Evolutionary conservation across 2,329 filamentous ascomycete genomes (phyloP), one percentile per base, ranked within the genome.

Genomic region (Ophioceras dolichostomum): DNA sequence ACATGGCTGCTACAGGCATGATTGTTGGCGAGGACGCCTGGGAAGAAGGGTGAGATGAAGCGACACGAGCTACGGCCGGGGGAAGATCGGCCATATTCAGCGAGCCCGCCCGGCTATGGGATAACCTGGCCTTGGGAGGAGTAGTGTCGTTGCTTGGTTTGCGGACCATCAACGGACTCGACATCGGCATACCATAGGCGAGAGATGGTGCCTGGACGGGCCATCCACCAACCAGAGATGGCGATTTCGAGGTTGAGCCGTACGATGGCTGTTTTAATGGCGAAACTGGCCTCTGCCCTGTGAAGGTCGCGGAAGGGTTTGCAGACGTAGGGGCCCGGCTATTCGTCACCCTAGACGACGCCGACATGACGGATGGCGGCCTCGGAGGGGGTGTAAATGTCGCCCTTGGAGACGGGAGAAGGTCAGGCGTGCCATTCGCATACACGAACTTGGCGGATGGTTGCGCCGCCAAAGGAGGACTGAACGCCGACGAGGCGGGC

Each of bases 391-490:
- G 55, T 9, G 51, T 38, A 30, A 56, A 56, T 50, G 49, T 42
- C 49, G 50, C 43, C 49, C 54, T 39, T 41, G 51, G 45, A 26
- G 53, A 49, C 1, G 59, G 47, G 37, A 61, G 64, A 7, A 67
- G 41, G 39, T 37, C 36, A 2, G 72, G 70, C 12, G 62, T 61
- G 21, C 78, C 77, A 55, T 84, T 82, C 41, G 79, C 83, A 53
- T 86, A 82, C 55, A 87, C 76, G 62, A 88, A 86, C 52, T 83
- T 84, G 57, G 65, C 66, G 6, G 65, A 49, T n/a, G n/a, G n/a
- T n/a, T n/a, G n/a, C n/a, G n/a, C n/a, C n/a, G n/a, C n/a, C n/a
- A n/a, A n/a, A n/a, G n/a, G n/a, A n/a, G n/a, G n/a, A n/a, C n/a
- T n/a, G n/a, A n/a, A n/a, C n/a, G n/a, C n/a, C n/a, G n/a, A n/a